These are phyloP conservation scores for Leptographium lundbergii DNA, from an alignment of 2,329 filamentous ascomycete species.

Conservation along the genomic window DNA sequence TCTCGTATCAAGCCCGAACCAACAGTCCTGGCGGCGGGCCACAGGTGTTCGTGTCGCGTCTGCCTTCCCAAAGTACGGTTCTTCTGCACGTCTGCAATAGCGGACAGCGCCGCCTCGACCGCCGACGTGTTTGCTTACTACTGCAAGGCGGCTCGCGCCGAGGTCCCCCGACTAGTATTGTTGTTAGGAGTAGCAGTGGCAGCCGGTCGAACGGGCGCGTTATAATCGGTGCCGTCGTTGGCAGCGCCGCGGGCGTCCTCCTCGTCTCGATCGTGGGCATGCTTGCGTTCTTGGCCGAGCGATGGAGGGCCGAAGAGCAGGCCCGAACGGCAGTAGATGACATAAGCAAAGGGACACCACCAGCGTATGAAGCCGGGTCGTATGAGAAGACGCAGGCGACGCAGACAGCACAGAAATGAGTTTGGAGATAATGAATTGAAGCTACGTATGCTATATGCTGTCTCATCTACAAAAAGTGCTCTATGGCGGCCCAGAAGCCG, in stretches of 20 bases:
- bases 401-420: not conserved
- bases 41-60: not conserved
- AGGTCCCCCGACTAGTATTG: not conserved
- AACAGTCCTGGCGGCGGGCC: too few relatives aligned
- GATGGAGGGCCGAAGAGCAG: not conserved
- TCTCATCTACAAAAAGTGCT: constrained; percentile 9
- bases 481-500: constrained; percentile 28
- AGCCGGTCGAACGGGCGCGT: not conserved
- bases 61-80: not conserved
- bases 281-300: not conserved
- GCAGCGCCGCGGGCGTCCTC: not conserved
- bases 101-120: not conserved
- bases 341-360: not conserved
- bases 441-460: not conserved
- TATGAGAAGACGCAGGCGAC: not conserved
- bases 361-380: not conserved
- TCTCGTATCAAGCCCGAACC: too few relatives aligned
- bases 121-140: not conserved
- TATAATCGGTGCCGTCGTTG: not conserved
- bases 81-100: not conserved
- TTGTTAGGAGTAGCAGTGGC: too few relatives aligned
- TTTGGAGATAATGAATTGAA: not conserved
- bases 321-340: not conserved
- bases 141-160: not conserved
- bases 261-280: not conserved